A percentile compares a stretch with the other conserved stretches of the same genome.
phyloP scores from a whole-genome alignment of 495 filamentous ascomycete genomes.

The Chaetomidium leptoderma region DNA sequence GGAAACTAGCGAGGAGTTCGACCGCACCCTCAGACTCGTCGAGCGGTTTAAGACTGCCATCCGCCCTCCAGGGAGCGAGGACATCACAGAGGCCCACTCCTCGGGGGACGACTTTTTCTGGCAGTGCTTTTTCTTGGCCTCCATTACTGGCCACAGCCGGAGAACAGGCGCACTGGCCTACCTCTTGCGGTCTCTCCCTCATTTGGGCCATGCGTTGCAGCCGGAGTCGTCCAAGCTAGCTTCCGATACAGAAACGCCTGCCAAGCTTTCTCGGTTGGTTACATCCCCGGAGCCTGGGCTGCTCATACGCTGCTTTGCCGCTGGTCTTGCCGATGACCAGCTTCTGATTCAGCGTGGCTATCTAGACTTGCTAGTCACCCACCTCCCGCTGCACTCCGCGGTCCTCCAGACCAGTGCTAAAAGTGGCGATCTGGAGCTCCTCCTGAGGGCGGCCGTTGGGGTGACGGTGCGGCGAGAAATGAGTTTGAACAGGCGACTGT shows the following conservation, averaged over 20 bases:
- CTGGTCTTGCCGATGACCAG: conserved; percentile 85
- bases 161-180: conserved; percentile 84
- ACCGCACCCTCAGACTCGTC: conserved; percentile 72
- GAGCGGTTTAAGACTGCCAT: conserved; percentile 71
- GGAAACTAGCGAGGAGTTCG: conserved; percentile 94
- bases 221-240: conserved; percentile 20
- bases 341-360: conserved; percentile 89
- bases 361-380: conserved; percentile 84
- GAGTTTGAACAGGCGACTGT: conserved; percentile 89
- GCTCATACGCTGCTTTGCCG: conserved; percentile 82
- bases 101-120: conserved; percentile 85
- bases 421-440: conserved; percentile 66
- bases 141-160: conserved; percentile 80
- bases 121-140: conserved; percentile 94
- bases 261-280: conserved; percentile 64
- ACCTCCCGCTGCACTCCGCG: conserved; percentile 82
- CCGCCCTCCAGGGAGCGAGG: conserved; percentile 43
- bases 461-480: conserved; percentile 89
- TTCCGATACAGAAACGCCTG: conserved; percentile 28
- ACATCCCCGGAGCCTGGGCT: conserved; percentile 90
- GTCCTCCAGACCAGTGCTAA: conserved; percentile 72
- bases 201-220: conserved; percentile 49
- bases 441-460: conserved; percentile 75
- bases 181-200: conserved; percentile 73
- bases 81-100: conserved; percentile 50